Evolutionary conservation across 139 green algal species (phyloP).

Genomic region (Chlamydomonas schloesseri): DNA sequence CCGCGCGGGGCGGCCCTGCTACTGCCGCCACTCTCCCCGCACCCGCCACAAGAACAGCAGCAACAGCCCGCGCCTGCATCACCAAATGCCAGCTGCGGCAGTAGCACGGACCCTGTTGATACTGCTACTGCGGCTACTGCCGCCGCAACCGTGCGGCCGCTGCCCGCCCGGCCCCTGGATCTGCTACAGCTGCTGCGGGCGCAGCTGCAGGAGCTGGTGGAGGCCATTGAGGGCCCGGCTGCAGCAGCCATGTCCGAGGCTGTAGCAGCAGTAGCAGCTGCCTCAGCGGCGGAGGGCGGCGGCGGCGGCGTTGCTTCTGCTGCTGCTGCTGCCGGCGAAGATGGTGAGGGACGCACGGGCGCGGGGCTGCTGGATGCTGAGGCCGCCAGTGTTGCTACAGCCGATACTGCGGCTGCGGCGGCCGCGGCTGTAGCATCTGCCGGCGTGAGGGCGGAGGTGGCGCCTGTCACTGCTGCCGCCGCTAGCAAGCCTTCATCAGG

Average conservation of each 20-base stretch:
- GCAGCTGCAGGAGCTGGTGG: slow-evolving; percentile 80
- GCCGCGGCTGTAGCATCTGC: not conserved
- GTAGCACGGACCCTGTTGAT: no score
- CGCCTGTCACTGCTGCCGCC: no score
- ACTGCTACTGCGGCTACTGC: no score
- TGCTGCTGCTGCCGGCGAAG: not conserved
- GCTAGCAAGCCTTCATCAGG: no score
- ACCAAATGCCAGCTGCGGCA: not conserved
- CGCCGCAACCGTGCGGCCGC: not conserved
- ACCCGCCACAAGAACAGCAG: no score
- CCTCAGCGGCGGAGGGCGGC: not conserved
- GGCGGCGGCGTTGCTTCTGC: not conserved
- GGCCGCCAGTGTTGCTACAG: slow-evolving; percentile 57
- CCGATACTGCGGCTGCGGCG: not conserved
- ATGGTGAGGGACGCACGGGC: not conserved
- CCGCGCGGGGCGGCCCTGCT: no score
- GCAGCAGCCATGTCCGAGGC: no score
- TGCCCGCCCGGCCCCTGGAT: slow-evolving; percentile 75
- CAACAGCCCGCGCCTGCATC: no score
- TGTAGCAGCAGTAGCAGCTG: not conserved
- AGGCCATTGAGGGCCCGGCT: slow-evolving; percentile 46
- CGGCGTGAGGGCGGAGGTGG: not conserved
- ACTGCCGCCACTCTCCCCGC: no score
- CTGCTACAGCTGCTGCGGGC: slow-evolving; percentile 80
- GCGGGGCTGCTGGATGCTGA: not conserved